These are phyloP conservation scores for Auricularia auricula-judae DNA, from an alignment of 768 basidiomycete genomes.

Conservation along the genomic window DNA sequence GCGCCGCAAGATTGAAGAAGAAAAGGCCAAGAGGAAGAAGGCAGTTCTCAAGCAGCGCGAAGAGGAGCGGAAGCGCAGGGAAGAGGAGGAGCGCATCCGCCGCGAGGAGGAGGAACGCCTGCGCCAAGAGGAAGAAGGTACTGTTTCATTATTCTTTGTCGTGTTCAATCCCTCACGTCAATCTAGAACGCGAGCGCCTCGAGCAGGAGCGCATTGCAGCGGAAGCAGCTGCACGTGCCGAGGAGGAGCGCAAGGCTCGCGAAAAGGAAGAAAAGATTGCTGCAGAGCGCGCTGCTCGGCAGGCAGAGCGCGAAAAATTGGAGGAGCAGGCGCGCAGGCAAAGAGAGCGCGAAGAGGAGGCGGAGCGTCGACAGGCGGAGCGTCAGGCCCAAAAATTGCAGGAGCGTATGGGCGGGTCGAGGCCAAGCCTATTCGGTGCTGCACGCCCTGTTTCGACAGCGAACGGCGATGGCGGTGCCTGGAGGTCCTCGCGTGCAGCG, in stretches of 20 bases:
- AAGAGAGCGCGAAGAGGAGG: conserved; percentile 60
- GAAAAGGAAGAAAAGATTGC: conserved; percentile 49
- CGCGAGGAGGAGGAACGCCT: conserved; percentile 26
- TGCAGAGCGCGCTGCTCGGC: conserved; percentile 42
- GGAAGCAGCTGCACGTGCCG: conserved; percentile 38
- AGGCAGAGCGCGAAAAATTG: conserved; percentile 38
- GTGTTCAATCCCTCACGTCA: background rate
- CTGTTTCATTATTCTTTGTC: conserved; percentile 33
- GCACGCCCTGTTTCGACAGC: conserved; percentile 19
- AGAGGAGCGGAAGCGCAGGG: conserved; percentile 36
- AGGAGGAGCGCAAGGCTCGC: conserved; percentile 43
- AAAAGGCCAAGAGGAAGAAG: conserved; percentile 64
- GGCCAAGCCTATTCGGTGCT: conserved; percentile 9
- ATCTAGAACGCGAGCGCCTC: background rate
- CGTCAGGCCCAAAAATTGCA: conserved; percentile 17
- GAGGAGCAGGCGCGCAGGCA: conserved; percentile 48
- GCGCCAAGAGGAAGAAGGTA: conserved; percentile 27
- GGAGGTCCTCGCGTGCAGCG: conserved; percentile 14
- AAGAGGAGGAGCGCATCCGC: conserved; percentile 27
- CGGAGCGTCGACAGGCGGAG: conserved; percentile 32
- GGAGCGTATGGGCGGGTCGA: background rate
- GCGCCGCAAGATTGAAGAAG: conserved; percentile 62
- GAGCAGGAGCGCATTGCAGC: conserved; percentile 28
- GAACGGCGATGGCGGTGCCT: conserved; percentile 15
- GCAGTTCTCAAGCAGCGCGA: conserved; percentile 46